A percentile compares a stretch with the other conserved stretches of the same genome.
Evolutionary conservation across 2,329 filamentous ascomycete genomes (phyloP).

Genomic region (Sporothrix pallida): DNA sequence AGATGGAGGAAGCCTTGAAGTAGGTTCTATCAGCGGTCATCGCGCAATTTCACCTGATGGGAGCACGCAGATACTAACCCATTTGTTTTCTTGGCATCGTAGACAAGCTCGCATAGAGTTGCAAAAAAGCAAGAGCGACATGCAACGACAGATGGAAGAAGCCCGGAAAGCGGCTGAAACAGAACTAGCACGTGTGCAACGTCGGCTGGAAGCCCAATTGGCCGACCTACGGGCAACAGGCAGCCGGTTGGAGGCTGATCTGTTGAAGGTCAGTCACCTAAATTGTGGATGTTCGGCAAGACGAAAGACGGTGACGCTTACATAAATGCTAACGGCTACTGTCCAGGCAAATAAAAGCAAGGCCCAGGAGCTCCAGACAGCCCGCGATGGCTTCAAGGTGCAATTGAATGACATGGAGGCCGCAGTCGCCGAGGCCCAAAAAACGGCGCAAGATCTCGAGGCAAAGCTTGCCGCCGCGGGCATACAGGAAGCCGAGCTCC

Average conservation of each 20-base stretch:
- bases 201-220: constrained; percentile 63
- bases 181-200: constrained; percentile 56
- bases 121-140: constrained; percentile 32
- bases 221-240: constrained; percentile 67
- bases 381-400: constrained; percentile 56
- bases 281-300: neutral
- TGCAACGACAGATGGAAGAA: constrained; percentile 45
- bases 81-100: neutral
- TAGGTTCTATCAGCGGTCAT: too few relatives aligned
- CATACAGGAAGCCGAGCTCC: constrained; percentile 34
- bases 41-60: neutral
- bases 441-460: constrained; percentile 42
- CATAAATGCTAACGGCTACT: neutral
- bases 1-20: too few relatives aligned
- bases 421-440: constrained; percentile 36
- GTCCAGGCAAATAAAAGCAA: constrained; percentile 64
- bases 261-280: constrained; percentile 59
- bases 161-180: constrained; percentile 55
- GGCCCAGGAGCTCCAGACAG: constrained; percentile 63
- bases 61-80: neutral
- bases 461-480: constrained; percentile 41
- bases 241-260: constrained; percentile 65
- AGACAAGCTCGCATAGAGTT: constrained; percentile 41
- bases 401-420: constrained; percentile 45
- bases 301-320: neutral